Percentiles rank a stretch among this genome's conserved stretches.
These are phyloP conservation scores for Colletotrichum tropicicola DNA, from an alignment of 2,329 filamentous ascomycete genomes.

Conservation along the genomic window DNA sequence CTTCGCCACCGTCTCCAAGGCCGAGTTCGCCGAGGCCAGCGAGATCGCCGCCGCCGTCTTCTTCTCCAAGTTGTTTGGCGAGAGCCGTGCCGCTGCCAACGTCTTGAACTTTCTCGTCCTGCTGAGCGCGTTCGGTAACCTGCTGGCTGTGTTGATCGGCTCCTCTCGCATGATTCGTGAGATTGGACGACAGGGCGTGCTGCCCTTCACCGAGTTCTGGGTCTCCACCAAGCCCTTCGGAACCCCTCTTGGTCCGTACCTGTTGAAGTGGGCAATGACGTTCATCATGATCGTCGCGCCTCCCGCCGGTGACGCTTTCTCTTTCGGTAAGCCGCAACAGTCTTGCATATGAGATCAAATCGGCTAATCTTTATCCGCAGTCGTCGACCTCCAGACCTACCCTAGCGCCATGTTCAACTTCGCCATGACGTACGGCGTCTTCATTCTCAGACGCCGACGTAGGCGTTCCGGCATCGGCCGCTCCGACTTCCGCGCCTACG, in stretches of 20 bases:
- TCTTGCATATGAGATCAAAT: neutral
- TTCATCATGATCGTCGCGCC: slow-evolving; percentile 68
- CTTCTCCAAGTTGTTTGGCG: slow-evolving; percentile 67
- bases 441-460: slow-evolving; percentile 64
- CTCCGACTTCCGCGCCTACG: slow-evolving; percentile 67
- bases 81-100: slow-evolving; percentile 50
- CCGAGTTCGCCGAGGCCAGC: slow-evolving; percentile 60
- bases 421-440: slow-evolving; percentile 64
- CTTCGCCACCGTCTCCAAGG: slow-evolving; percentile 62
- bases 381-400: slow-evolving; percentile 68
- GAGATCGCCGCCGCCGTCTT: slow-evolving; percentile 66
- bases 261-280: slow-evolving; percentile 65
- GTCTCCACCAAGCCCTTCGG: slow-evolving; percentile 70
- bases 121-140: slow-evolving; percentile 66
- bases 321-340: slow-evolving; percentile 55
- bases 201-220: slow-evolving; percentile 70
- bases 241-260: slow-evolving; percentile 67
- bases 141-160: slow-evolving; percentile 64
- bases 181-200: slow-evolving; percentile 68
- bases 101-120: slow-evolving; percentile 67
- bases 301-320: slow-evolving; percentile 71
- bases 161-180: slow-evolving; percentile 66
- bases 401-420: slow-evolving; percentile 67
- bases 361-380: slow-evolving; percentile 38
- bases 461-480: slow-evolving; percentile 55